Conservation (phyloP, 352 stramenopile species). For the Aphanomyces cochlioides region DNA sequence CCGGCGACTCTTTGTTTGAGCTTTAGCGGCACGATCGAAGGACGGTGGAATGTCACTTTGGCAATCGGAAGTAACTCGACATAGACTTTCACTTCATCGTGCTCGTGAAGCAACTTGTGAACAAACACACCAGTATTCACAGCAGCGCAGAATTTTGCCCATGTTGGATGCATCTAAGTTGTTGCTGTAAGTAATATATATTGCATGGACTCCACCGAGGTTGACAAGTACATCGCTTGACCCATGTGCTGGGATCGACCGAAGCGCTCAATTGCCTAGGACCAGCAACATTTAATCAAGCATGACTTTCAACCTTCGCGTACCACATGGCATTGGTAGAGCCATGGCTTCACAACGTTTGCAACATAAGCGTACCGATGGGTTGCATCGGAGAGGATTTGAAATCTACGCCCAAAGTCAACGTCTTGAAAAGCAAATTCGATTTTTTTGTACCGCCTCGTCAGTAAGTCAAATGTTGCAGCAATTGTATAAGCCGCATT, state of each 20-base stretch:
- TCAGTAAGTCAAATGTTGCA: slow-evolving; percentile 10
- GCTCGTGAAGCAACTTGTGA: slow-evolving; percentile 2
- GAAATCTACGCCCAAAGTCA: slow-evolving; percentile 15
- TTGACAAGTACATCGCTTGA: background rate
- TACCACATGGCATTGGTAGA: slow-evolving; percentile 23
- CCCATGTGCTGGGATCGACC: background rate
- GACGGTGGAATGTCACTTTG: slow-evolving; percentile 9
- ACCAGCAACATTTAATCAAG: background rate
- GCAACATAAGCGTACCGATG: slow-evolving; percentile 25
- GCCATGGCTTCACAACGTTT: slow-evolving; percentile 24
- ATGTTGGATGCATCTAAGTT: slow-evolving; percentile 10
- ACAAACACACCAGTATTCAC: slow-evolving; percentile 18
- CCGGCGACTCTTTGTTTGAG: slow-evolving; percentile 11
- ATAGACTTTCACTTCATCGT: slow-evolving; percentile 13
- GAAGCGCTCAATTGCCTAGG: background rate
- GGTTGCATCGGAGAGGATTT: slow-evolving; percentile 17
- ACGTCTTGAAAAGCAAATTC: background rate
- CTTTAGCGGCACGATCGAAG: slow-evolving; percentile 13
- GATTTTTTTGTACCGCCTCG: slow-evolving; percentile 7
- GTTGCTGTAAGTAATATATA: background rate
- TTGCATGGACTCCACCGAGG: background rate
- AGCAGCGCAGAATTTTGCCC: slow-evolving; percentile 4
- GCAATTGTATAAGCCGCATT: slow-evolving; percentile 23
- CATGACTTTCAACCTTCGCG: background rate
- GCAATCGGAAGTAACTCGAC: slow-evolving; percentile 25